Percentiles rank a stretch among this genome's conserved stretches.
phyloP scores from a whole-genome alignment of 2,329 filamentous ascomycete species.

The Sordariomycetes sp. region DNA sequence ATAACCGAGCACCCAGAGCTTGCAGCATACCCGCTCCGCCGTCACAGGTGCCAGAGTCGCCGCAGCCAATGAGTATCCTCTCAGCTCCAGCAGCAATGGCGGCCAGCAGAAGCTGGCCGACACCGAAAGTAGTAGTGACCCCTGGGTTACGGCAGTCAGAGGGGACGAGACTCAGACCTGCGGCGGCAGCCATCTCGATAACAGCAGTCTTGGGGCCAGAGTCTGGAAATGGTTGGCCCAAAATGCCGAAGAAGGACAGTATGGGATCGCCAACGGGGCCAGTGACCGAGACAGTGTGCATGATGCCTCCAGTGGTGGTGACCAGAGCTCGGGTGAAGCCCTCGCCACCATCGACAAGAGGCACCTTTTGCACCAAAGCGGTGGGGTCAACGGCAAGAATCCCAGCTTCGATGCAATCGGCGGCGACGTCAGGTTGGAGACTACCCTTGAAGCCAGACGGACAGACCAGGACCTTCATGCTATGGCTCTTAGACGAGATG shows the following conservation, averaged over 20 bases:
- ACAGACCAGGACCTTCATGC: conserved; percentile 31
- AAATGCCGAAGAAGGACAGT: conserved; percentile 35
- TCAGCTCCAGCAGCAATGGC: conserved; percentile 34
- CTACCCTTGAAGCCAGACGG: conserved; percentile 47
- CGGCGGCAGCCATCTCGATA: conserved; percentile 43
- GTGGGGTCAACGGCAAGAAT: conserved; percentile 32
- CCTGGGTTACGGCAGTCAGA: conserved; percentile 32
- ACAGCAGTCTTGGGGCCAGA: conserved; percentile 26
- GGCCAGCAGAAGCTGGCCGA: conserved; percentile 36
- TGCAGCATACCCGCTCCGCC: conserved; percentile 45
- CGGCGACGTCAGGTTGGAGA: conserved; percentile 35
- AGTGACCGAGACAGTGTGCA: conserved; percentile 25
- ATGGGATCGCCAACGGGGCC: conserved; percentile 33
- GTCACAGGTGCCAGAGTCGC: conserved; percentile 44
- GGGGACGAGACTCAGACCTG: conserved; percentile 39
- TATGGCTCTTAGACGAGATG: conserved; percentile 1
- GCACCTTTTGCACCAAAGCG: conserved; percentile 34
- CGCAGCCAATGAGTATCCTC: conserved; percentile 40
- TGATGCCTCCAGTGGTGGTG: conserved; percentile 27
- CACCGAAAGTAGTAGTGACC: conserved; percentile 39
- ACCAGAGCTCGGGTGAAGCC: conserved; percentile 39
- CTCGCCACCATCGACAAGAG: conserved; percentile 43
- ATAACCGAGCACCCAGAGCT: conserved; percentile 35
- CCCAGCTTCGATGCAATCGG: conserved; percentile 39
- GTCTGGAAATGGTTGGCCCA: conserved; percentile 15